Percentiles rank a stretch among this genome's conserved stretches.
Evolutionary conservation across 352 stramenopile species (phyloP).

Genomic region (Phytophthora tubulina): DNA sequence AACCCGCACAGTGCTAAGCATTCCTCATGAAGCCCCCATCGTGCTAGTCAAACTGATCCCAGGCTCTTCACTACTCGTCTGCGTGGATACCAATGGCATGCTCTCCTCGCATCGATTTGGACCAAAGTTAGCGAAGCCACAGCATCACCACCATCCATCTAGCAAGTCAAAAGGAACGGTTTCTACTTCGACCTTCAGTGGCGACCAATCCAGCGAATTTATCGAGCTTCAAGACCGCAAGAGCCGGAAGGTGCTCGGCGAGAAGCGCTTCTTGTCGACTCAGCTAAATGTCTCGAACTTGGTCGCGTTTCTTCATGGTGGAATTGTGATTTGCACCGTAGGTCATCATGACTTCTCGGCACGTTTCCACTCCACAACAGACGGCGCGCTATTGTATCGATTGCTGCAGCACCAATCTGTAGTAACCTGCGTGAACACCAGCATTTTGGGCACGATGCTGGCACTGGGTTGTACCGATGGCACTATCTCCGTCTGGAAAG

Average conservation of each 20-base stretch:
- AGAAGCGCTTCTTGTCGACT: constrained; percentile 51
- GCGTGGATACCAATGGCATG: constrained; percentile 74
- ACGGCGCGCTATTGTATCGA: constrained; percentile 77
- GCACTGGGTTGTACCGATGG: constrained; percentile 70
- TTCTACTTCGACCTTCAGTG: constrained; percentile 15
- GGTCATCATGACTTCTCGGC: constrained; percentile 83
- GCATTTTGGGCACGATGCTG: constrained; percentile 54
- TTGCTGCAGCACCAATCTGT: constrained; percentile 78
- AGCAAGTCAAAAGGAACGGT: constrained; percentile 21
- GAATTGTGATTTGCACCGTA: constrained; percentile 69
- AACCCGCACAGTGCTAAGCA: constrained; percentile 36
- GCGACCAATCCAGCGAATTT: constrained; percentile 47
- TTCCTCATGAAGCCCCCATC: constrained; percentile 77
- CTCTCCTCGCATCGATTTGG: constrained; percentile 78
- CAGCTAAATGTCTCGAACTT: constrained; percentile 33
- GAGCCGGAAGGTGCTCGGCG: constrained; percentile 59
- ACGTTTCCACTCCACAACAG: constrained; percentile 75
- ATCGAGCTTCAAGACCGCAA: constrained; percentile 79
- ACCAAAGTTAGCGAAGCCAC: constrained; percentile 58
- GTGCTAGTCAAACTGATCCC: constrained; percentile 58
- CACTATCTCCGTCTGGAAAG: constrained; percentile 86
- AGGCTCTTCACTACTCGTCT: constrained; percentile 64
- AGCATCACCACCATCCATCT: constrained; percentile 44
- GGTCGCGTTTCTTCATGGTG: constrained; percentile 64
- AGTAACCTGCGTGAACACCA: constrained; percentile 73